phyloP scores from a whole-genome alignment of 164 flowering plant species.

The Magnolia sinica region DNA sequence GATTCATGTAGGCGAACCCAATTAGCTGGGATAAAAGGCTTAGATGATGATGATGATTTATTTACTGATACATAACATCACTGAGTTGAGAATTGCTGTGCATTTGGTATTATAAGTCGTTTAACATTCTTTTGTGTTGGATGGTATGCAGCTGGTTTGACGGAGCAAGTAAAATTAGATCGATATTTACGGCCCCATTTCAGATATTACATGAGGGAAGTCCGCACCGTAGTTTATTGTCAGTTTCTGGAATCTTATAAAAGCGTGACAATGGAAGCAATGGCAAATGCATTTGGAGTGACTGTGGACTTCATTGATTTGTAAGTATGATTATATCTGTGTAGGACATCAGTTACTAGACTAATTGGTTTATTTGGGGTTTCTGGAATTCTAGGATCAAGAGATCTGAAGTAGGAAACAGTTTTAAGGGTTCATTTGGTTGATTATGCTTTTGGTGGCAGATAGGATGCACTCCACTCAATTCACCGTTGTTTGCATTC shows the following conservation, averaged over 20 bases:
- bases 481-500: no score
- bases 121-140: background rate
- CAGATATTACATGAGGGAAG: constrained; percentile 96
- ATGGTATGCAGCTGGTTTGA: constrained; percentile 67
- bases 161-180: constrained; percentile 82
- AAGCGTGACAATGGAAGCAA: constrained; percentile 97
- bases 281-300: constrained; percentile 96
- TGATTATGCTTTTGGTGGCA: no score
- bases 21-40: no score
- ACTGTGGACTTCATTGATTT: constrained; percentile 87
- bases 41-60: background rate
- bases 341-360: background rate
- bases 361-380: background rate
- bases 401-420: no score
- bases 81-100: background rate
- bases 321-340: constrained; percentile 42
- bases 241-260: constrained; percentile 96
- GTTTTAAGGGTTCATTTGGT: no score
- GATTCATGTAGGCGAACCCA: no score
- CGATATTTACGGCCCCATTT: constrained; percentile 91
- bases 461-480: no score
- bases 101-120: background rate
- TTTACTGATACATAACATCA: no score
- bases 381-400: background rate
- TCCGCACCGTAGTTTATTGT: constrained; percentile 81